Evolutionary conservation across 208 protist genomes (phyloP).

Genomic region (Crithidia sp.): DNA sequence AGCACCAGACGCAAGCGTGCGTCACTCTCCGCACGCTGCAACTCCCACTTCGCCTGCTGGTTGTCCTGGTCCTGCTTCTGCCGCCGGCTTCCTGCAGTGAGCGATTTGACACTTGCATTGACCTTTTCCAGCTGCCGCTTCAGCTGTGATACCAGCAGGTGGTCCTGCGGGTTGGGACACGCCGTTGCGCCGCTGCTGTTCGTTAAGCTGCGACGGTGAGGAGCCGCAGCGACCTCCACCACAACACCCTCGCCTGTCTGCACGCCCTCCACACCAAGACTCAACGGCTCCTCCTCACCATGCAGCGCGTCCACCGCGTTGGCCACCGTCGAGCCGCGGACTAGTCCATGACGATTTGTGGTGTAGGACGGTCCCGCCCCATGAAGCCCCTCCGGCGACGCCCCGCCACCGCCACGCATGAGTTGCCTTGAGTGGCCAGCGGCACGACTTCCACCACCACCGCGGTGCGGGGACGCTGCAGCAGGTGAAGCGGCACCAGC

Average conservation of each 20-base stretch:
- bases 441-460: not conserved
- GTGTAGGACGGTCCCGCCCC: not conserved
- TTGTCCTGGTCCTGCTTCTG: conserved; percentile 29
- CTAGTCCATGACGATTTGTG: conserved; percentile 14
- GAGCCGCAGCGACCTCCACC: conserved; percentile 17
- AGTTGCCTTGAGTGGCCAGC: not conserved
- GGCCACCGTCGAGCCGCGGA: conserved; percentile 15
- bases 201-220: conserved; percentile 26
- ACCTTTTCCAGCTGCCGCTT: conserved; percentile 29
- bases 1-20: conserved; percentile 12
- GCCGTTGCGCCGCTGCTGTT: not conserved
- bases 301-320: conserved; percentile 2
- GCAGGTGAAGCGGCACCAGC: not conserved
- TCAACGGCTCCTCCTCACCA: not conserved
- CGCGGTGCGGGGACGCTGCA: not conserved
- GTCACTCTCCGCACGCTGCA: conserved; percentile 20
- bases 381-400: not conserved
- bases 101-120: conserved; percentile 5
- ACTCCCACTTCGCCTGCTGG: conserved; percentile 10
- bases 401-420: not conserved
- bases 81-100: conserved; percentile 11
- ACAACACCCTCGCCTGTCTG: conserved; percentile 72
- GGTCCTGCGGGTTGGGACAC: conserved; percentile 13
- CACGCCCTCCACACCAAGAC: conserved; percentile 61
- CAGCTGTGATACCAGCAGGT: conserved; percentile 23